These are phyloP conservation scores for Populus alba DNA, from an alignment of 345 rosid species.

Conservation along the genomic window DNA sequence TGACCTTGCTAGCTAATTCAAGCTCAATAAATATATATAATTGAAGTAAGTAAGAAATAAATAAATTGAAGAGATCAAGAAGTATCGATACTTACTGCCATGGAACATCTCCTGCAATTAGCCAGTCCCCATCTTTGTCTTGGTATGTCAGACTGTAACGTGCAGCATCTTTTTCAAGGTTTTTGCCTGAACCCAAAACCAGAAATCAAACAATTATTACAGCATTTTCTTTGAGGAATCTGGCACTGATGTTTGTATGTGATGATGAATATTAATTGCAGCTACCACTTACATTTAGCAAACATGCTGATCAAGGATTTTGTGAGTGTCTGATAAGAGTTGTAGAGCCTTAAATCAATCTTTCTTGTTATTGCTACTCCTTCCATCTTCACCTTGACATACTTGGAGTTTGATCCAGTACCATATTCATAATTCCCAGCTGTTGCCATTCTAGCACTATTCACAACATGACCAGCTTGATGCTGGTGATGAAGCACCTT, in stretches of 20 bases:
- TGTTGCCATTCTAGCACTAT: neutral
- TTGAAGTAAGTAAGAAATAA: neutral
- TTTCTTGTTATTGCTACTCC: constrained; percentile 65
- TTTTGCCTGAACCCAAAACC: constrained; percentile 21
- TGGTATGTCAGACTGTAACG: constrained; percentile 48
- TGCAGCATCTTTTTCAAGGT: constrained; percentile 21
- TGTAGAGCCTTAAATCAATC: constrained; percentile 45
- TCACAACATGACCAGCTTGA: constrained; percentile 2
- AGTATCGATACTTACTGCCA: constrained; percentile 54
- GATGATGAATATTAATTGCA: too few relatives aligned
- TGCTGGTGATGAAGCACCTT: constrained; percentile 33
- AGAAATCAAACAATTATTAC: neutral
- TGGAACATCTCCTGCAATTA: constrained; percentile 56
- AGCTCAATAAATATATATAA: neutral
- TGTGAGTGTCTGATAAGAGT: constrained; percentile 45
- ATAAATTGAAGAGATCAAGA: neutral
- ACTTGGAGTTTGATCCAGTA: constrained; percentile 32
- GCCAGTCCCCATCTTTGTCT: constrained; percentile 63
- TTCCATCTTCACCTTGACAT: constrained; percentile 77
- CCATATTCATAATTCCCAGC: neutral
- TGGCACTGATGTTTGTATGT: neutral
- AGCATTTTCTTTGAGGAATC: neutral
- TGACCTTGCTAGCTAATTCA: neutral
- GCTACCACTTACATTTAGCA: constrained; percentile 30
- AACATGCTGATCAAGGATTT: constrained; percentile 53